Evolutionary conservation across 1,284 basidiomycete genomes (phyloP).

Genomic region (Leccinum fuscescens): DNA sequence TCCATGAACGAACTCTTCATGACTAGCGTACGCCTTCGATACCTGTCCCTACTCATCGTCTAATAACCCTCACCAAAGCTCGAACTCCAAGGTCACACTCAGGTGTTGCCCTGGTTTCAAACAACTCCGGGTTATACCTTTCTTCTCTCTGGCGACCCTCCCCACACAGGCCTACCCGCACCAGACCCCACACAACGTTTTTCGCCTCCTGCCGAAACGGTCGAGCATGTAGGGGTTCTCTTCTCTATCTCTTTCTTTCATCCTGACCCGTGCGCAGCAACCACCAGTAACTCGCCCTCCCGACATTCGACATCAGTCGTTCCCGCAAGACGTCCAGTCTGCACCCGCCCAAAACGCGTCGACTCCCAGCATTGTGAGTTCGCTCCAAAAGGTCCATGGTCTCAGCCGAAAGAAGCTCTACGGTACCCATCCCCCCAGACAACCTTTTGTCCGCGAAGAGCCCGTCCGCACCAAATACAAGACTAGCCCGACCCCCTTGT

Average conservation of each 20-base stretch:
- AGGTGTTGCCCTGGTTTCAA: conserved; percentile 39
- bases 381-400: conserved; percentile 58
- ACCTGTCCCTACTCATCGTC: conserved; percentile 2
- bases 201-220: background rate
- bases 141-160: conserved; percentile 33
- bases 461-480: conserved; percentile 33
- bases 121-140: conserved; percentile 36
- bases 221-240: conserved; percentile 16
- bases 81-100: conserved; percentile 38
- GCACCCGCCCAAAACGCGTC: conserved; percentile 9
- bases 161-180: background rate
- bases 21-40: conserved; percentile 45
- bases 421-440: conserved; percentile 45
- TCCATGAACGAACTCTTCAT: conserved; percentile 50
- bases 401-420: conserved; percentile 63
- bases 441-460: conserved; percentile 54
- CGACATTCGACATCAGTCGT: conserved; percentile 32
- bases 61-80: conserved; percentile 35
- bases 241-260: background rate
- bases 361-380: conserved; percentile 47
- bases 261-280: conserved; percentile 19
- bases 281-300: conserved; percentile 22
- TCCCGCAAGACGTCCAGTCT: conserved; percentile 29
- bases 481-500: conserved; percentile 31
- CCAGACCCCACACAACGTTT: background rate